These are phyloP conservation scores for Trypanosoma cruzi DNA, from an alignment of 208 protist species.

Conservation along the genomic window DNA sequence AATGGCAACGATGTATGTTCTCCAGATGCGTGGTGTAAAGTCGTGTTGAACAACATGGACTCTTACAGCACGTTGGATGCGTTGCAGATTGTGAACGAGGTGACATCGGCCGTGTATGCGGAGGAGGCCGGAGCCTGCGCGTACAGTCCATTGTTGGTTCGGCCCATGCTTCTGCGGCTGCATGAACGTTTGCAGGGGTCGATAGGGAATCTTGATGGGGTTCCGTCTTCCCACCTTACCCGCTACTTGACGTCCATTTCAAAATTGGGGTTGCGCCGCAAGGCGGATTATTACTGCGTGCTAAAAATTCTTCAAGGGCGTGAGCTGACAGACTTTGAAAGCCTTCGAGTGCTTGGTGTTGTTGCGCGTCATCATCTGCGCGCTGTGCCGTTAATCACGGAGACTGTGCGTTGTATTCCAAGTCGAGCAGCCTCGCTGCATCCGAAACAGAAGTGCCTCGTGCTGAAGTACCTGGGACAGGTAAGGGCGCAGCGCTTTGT, in stretches of 20 bases:
- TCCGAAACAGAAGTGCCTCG: constrained; percentile 34
- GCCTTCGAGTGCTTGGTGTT: constrained; percentile 45
- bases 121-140: constrained; percentile 18
- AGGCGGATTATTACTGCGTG: constrained; percentile 42
- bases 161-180: constrained; percentile 11
- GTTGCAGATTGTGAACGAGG: constrained; percentile 56
- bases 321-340: constrained; percentile 44
- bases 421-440: constrained; percentile 30
- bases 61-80: constrained; percentile 40
- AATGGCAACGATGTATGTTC: constrained; percentile 2
- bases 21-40: constrained; percentile 12
- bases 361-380: constrained; percentile 60
- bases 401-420: constrained; percentile 34
- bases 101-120: constrained; percentile 27
- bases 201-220: not conserved
- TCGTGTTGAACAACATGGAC: constrained; percentile 1
- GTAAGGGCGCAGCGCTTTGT: constrained; percentile 46
- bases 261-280: constrained; percentile 42
- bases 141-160: constrained; percentile 2
- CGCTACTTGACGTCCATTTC: constrained; percentile 66
- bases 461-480: constrained; percentile 64
- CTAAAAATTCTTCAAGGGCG: constrained; percentile 37
- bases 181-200: constrained; percentile 19
- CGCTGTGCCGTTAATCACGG: constrained; percentile 30
- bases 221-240: constrained; percentile 43